Conservation (phyloP, 2,329 filamentous ascomycete species). For the Zymoseptoria brevis region DNA sequence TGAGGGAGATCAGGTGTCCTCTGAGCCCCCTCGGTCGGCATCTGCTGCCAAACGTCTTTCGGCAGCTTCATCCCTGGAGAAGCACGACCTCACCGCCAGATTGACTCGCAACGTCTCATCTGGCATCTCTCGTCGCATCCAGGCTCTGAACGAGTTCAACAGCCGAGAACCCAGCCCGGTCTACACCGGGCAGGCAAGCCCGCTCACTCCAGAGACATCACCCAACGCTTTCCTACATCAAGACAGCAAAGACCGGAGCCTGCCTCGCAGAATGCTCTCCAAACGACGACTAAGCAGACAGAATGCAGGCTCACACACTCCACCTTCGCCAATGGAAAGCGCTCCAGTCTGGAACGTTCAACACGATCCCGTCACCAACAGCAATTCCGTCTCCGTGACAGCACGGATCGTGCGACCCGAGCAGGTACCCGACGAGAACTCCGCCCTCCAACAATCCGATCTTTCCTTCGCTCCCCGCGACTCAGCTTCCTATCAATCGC, state of each 20-base stretch:
- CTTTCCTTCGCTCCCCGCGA: slow-evolving; percentile 26
- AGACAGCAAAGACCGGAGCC: slow-evolving; percentile 7
- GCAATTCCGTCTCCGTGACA: slow-evolving; percentile 81
- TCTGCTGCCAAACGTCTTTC: neutral
- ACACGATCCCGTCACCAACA: slow-evolving; percentile 33
- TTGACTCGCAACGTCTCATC: slow-evolving; percentile 72
- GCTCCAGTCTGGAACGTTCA: slow-evolving; percentile 36
- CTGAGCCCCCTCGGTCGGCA: neutral
- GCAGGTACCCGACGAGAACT: slow-evolving; percentile 32
- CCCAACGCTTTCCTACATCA: slow-evolving; percentile 5
- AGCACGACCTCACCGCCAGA: slow-evolving; percentile 27
- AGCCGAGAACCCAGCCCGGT: slow-evolving; percentile 17
- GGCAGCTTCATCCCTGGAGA: slow-evolving; percentile 9
- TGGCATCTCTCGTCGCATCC: slow-evolving; percentile 89
- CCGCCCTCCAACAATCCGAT: slow-evolving; percentile 44
- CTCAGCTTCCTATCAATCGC: neutral
- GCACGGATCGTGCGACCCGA: slow-evolving; percentile 70
- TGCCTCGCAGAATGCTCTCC: slow-evolving; percentile 13
- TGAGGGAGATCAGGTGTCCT: neutral
- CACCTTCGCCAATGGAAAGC: slow-evolving; percentile 17
- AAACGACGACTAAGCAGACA: slow-evolving; percentile 15
- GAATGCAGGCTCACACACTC: slow-evolving; percentile 9
- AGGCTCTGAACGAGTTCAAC: slow-evolving; percentile 72
- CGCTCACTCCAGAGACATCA: slow-evolving; percentile 12
- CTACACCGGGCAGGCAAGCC: slow-evolving; percentile 10